Evolutionary conservation across 129 eudicot species (phyloP).

Genomic region (Arctium minus): DNA sequence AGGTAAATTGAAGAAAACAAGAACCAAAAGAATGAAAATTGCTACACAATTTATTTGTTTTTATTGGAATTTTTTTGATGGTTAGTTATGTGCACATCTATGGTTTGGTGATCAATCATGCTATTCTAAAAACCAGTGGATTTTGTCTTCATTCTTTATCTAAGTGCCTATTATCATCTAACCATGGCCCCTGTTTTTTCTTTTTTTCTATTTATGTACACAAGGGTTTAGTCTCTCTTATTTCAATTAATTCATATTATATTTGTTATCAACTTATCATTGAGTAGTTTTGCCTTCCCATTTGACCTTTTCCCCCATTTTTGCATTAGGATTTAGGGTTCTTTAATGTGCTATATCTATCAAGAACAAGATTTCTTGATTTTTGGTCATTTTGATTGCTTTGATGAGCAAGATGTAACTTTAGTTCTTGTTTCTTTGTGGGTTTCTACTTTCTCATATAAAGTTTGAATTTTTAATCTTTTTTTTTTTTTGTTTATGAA

Average conservation of each 20-base stretch:
- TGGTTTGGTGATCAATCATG: conserved; percentile 33
- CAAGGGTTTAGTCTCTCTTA: conserved; percentile 29
- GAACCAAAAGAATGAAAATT: conserved; percentile 2
- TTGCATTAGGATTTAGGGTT: neutral
- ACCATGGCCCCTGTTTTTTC: conserved; percentile 27
- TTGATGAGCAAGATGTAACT: neutral
- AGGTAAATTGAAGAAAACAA: conserved; percentile 1
- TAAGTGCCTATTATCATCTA: conserved; percentile 27
- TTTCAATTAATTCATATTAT: conserved; percentile 16
- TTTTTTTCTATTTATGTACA: conserved; percentile 21
- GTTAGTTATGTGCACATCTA: neutral
- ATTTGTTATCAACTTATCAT: conserved; percentile 11
- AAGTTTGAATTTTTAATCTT: conserved; percentile 16
- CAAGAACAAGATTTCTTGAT: neutral
- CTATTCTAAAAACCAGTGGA: conserved; percentile 21
- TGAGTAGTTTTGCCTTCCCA: conserved; percentile 7
- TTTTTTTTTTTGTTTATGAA: conserved; percentile 12
- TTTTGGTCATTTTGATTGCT: conserved; percentile 5
- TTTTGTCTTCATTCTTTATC: conserved; percentile 34
- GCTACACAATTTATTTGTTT: conserved; percentile 18
- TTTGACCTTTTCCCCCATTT: conserved; percentile 19
- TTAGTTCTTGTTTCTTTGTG: neutral
- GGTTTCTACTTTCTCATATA: neutral
- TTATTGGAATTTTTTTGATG: conserved; percentile 23
- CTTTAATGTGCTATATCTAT: conserved; percentile 15